Evolutionary conservation across 441 rosid genomes (phyloP), one percentile per base, ranked within the genome.

Genomic region (Mallotus japonicus): DNA sequence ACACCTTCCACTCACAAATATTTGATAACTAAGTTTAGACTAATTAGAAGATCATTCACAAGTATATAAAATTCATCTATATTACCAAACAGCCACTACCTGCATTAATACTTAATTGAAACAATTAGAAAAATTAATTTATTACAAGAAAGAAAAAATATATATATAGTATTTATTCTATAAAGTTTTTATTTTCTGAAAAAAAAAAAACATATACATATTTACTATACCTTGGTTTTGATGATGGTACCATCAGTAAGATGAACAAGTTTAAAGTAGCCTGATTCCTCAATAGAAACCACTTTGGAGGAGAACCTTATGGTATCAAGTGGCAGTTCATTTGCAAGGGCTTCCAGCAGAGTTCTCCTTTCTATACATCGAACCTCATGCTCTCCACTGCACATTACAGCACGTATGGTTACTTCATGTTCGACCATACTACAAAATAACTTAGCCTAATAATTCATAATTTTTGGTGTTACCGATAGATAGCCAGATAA

Each of bases 231-330:
- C 93, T 88, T 89, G 67, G 93, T 85, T 78, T 84, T 88, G 73
- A 91, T 78, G 75, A 76, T 58, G 59, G 88, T 82, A 40, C 90
- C 93, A 76, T 93, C 89, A 42, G 81, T 85, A 72, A 91, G 98
- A 80, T 88, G 87, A 17, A 89, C 66, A 47, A 83, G 65, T 79
- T 85, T 89, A 49, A 65, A 78, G 79, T 63, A 62, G 20, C 83
- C 87, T 3, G 84, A 87, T 75, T 87, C 81, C 74, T 88, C 88
- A 10, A 93, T 76, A 16, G 84, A 87, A 70, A 86, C 95, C 47
- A 89, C 80, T 79, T 85, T 91, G 20, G 90, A 88, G 22, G 93
- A 89, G 80, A 72, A 91, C 84, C 80, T 85, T 16, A 93, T 78
- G 47, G 90, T 87, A 64, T 79, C 88, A 17, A 28, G 51, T 7